Base-by-base conservation (phyloP, 495 filamentous ascomycete species). In the Penicillium chermesinum region DNA sequence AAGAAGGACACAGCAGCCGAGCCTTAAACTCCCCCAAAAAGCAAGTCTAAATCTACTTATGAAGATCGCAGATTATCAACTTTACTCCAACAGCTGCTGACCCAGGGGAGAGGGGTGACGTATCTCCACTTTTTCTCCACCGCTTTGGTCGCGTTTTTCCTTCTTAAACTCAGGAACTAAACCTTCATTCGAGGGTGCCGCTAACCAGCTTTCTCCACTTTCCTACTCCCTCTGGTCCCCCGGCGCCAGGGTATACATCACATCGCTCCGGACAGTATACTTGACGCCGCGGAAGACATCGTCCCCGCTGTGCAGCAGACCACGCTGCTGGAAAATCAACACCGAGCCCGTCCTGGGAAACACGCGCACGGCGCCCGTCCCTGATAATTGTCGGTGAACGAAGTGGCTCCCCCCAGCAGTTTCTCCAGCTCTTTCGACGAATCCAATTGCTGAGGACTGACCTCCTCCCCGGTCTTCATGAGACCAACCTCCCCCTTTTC, bases 251-350 rank as follows among this genome's bases (percentile, higher is more conserved):
- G 42, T 47, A 45, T 87, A 94, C 84, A 93, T 81, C 21, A 91
- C 51, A 70, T 95, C 89, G 8, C 83, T 82, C 48, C 89, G 70
- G 65, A 93, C 74, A 0, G 86, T 91, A 54, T 83, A 85, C 66
- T 94, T 93, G 9, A 77, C 70, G 0, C 89, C 89, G n/a, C 62
- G 58, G 30, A 73, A 65, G 5, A 93, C 86, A 53, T 89, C 81
- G 48, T 86, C 87, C 1, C 89, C 89, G 16, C 78, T 77, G 64
- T 94, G 89, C 53, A 84, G 51, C 25, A 94, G 64, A 41, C 72
- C 58, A 3, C 67, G 54, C 47, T 93, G 88, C 65, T 94, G 87
- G 50, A 95, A 95, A 15, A 93, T 71, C 34, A 93, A 66, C 15
- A 89, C 79, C 9, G 84, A 72, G 0, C 89, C 89, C 13, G 73